phyloP scores from a whole-genome alignment of 176 grass and related monocot genomes.

The Otatea glauca region DNA sequence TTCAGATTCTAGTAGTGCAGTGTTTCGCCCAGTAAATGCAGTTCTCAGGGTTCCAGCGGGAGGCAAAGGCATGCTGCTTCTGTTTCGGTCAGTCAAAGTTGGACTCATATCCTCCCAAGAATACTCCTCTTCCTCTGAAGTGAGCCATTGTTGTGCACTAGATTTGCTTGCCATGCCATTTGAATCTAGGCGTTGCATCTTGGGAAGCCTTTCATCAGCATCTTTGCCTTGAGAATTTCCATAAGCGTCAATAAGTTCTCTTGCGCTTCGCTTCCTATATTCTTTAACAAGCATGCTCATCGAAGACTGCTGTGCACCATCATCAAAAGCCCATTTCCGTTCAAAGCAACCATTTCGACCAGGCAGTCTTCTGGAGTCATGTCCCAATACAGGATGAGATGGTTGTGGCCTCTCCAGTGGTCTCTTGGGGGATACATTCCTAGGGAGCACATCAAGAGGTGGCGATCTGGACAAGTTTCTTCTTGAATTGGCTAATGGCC shows the following conservation, averaged over 20 bases:
- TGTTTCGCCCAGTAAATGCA: slow-evolving; percentile 61
- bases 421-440: slow-evolving; percentile 52
- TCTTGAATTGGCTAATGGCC: slow-evolving; percentile 49
- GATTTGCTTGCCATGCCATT: slow-evolving; percentile 59
- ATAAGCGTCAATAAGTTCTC: slow-evolving; percentile 97
- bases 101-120: slow-evolving; percentile 98
- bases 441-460: slow-evolving; percentile 58
- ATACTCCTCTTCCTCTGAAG: slow-evolving; percentile 93
- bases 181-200: slow-evolving; percentile 71
- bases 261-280: slow-evolving; percentile 68
- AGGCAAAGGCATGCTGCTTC: slow-evolving; percentile 55
- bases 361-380: slow-evolving; percentile 54
- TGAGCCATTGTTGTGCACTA: slow-evolving; percentile 72
- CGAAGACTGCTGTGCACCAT: slow-evolving; percentile 38
- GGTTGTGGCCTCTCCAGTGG: slow-evolving; percentile 48
- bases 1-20: slow-evolving; percentile 57
- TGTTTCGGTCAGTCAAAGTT: slow-evolving; percentile 70
- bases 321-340: slow-evolving; percentile 41
- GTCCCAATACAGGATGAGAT: slow-evolving; percentile 58
- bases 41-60: slow-evolving; percentile 37
- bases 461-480: slow-evolving; percentile 75
- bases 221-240: slow-evolving; percentile 79
- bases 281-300: slow-evolving; percentile 65
- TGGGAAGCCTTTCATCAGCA: slow-evolving; percentile 65
- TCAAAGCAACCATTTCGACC: slow-evolving; percentile 58